Conservation (phyloP, 2,329 filamentous ascomycete genomes). For the Colletotrichum echinochloae region DNA sequence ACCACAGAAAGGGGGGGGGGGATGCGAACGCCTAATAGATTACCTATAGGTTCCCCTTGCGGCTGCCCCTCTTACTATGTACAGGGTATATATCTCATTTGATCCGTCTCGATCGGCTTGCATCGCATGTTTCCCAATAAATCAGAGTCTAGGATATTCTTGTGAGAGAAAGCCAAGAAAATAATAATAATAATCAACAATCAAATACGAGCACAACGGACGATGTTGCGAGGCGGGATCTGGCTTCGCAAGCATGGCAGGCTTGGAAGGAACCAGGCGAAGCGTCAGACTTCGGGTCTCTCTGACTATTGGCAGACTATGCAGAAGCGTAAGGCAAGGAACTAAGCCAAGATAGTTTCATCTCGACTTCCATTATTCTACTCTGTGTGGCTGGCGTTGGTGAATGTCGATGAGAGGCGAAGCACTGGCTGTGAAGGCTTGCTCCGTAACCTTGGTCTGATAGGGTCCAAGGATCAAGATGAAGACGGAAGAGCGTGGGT, state of each 20-base stretch:
- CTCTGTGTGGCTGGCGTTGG: constrained; percentile 13
- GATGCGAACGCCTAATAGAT: constrained; percentile 6
- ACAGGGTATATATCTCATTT: neutral
- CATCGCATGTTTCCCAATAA: neutral
- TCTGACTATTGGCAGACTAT: constrained; percentile 17
- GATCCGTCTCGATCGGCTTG: constrained; percentile 13
- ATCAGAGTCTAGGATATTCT: neutral
- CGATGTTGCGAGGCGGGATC: neutral
- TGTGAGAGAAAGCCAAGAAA: no score
- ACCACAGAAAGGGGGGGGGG: constrained; percentile 3
- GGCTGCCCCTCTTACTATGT: constrained; percentile 17
- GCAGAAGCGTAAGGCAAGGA: neutral
- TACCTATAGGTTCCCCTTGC: constrained; percentile 8
- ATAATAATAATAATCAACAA: neutral
- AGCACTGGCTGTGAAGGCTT: neutral
- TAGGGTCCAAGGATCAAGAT: constrained; percentile 36
- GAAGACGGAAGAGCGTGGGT: constrained; percentile 28
- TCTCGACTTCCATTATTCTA: neutral
- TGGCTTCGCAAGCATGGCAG: constrained; percentile 6
- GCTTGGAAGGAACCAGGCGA: neutral
- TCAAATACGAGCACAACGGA: neutral
- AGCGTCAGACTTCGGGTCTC: neutral
- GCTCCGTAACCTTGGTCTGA: constrained; percentile 32
- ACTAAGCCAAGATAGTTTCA: neutral
- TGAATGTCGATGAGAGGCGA: constrained; percentile 16